These are phyloP conservation scores for Microdochium trichocladiopsis DNA, from an alignment of 2,329 filamentous ascomycete genomes.

Conservation along the genomic window DNA sequence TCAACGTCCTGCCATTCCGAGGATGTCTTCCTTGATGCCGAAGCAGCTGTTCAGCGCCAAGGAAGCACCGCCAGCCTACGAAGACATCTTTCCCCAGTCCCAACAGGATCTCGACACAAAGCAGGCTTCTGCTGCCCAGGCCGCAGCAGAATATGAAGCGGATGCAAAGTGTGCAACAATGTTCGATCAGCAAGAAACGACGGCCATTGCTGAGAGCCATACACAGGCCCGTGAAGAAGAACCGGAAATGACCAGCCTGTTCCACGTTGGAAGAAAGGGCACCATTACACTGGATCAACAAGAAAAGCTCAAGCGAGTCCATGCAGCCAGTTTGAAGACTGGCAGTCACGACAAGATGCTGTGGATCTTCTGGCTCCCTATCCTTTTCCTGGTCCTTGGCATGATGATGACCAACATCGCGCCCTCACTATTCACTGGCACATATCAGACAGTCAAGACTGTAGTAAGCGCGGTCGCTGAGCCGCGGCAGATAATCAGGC, in stretches of 20 bases:
- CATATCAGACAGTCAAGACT: neutral
- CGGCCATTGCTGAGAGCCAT: slow-evolving; percentile 26
- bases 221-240: slow-evolving; percentile 28
- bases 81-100: slow-evolving; percentile 61
- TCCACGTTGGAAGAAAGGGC: slow-evolving; percentile 57
- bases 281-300: slow-evolving; percentile 59
- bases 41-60: slow-evolving; percentile 35
- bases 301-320: slow-evolving; percentile 53
- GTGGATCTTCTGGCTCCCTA: slow-evolving; percentile 61
- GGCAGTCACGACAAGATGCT: slow-evolving; percentile 58
- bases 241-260: slow-evolving; percentile 29
- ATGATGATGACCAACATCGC: neutral
- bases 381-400: slow-evolving; percentile 4
- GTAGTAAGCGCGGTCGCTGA: neutral
- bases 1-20: slow-evolving; percentile 56
- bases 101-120: slow-evolving; percentile 45
- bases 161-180: slow-evolving; percentile 48
- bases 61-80: slow-evolving; percentile 62
- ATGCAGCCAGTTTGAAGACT: slow-evolving; percentile 56
- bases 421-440: neutral
- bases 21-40: slow-evolving; percentile 68
- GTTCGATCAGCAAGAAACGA: slow-evolving; percentile 36
- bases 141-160: slow-evolving; percentile 50
- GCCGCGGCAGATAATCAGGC: neutral
- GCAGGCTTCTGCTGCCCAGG: slow-evolving; percentile 48